Conservation (phyloP, 1,284 basidiomycete species). For the Pseudozyma sp. region DNA sequence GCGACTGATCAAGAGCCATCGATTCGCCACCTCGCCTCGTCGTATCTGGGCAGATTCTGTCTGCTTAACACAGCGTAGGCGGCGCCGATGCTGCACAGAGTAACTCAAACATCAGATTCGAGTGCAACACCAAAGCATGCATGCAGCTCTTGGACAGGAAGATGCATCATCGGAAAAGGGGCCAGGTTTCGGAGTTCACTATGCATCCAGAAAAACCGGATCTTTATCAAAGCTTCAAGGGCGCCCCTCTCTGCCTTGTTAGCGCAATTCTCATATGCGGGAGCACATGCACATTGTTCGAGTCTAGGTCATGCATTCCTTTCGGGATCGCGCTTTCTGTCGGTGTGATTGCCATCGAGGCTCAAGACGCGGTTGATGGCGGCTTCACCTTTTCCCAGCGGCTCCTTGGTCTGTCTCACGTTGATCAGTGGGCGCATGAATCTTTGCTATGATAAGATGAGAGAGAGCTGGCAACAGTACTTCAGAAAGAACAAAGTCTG, state of each 20-base stretch:
- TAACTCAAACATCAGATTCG: too few relatives aligned
- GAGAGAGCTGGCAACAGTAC: too few relatives aligned
- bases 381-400: background rate
- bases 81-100: too few relatives aligned
- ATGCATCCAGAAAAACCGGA: background rate
- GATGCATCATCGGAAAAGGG: background rate
- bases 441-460: too few relatives aligned
- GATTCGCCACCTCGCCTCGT: background rate
- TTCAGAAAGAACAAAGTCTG: too few relatives aligned
- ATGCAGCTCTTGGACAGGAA: too few relatives aligned
- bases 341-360: background rate
- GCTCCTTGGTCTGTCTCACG: background rate
- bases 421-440: too few relatives aligned
- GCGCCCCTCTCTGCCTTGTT: background rate
- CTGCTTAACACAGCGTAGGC: too few relatives aligned
- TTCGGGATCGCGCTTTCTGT: background rate
- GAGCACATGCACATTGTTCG: constrained; percentile 2
- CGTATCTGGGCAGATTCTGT: too few relatives aligned
- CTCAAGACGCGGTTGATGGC: background rate
- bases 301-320: background rate
- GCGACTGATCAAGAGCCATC: background rate
- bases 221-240: background rate
- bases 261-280: background rate
- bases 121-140: too few relatives aligned
- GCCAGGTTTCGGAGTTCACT: background rate